These are phyloP conservation scores for Plasmodium inui DNA, from an alignment of 169 alveolate genomes.

Conservation along the genomic window DNA sequence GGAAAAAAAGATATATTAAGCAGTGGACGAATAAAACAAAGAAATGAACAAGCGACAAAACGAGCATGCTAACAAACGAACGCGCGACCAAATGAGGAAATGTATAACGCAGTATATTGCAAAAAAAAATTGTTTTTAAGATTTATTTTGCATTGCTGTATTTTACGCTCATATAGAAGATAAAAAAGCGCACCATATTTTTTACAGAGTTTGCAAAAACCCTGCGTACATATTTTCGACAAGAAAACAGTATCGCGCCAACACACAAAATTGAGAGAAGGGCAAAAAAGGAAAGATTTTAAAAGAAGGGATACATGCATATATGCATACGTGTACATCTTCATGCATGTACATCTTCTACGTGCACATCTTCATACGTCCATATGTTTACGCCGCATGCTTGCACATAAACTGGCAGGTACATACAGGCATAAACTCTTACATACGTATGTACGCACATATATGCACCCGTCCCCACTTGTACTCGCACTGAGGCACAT, in stretches of 20 bases:
- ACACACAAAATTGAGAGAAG: not conserved
- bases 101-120: not conserved
- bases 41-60: not conserved
- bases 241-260: not conserved
- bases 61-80: not conserved
- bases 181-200: not conserved
- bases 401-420: too few relatives aligned
- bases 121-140: constrained; percentile 3
- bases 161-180: not conserved
- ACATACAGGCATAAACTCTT: too few relatives aligned
- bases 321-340: not conserved
- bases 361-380: too few relatives aligned
- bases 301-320: not conserved
- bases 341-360: not conserved
- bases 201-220: not conserved
- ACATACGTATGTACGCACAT: not conserved
- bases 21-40: not conserved
- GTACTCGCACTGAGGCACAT: not conserved
- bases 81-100: not conserved
- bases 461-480: not conserved
- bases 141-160: not conserved
- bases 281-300: not conserved
- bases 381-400: too few relatives aligned
- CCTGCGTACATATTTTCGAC: not conserved
- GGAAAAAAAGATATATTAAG: not conserved